Conservation (phyloP, 2,329 filamentous ascomycete species). For the Lasiodiplodia gonubiensis region DNA sequence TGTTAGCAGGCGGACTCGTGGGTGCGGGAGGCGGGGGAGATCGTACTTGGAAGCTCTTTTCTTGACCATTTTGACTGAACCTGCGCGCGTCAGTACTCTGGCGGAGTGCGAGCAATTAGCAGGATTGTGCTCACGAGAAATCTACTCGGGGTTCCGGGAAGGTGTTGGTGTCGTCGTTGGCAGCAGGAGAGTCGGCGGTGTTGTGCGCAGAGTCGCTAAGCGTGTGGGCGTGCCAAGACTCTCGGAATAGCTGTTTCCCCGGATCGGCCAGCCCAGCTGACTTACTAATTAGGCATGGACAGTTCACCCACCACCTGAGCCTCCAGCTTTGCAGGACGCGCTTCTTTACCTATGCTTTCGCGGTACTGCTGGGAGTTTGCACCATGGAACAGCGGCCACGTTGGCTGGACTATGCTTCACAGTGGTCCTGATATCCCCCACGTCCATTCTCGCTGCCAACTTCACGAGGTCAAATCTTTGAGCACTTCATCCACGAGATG, state of each 20-base stretch:
- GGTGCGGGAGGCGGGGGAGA: slow-evolving; percentile 32
- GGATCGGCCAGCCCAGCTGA: too few species aligned
- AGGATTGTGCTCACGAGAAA: slow-evolving; percentile 4
- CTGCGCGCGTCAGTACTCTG: slow-evolving; percentile 38
- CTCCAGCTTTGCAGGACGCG: too few species aligned
- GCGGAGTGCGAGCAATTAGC: background rate
- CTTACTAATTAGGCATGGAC: too few species aligned
- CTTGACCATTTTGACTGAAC: slow-evolving; percentile 73
- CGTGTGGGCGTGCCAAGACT: background rate
- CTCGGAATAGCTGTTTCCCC: background rate
- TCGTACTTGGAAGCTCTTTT: slow-evolving; percentile 76
- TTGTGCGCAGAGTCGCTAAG: background rate
- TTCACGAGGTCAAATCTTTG: too few species aligned
- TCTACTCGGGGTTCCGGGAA: slow-evolving; percentile 6
- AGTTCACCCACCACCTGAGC: too few species aligned
- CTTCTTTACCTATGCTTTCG: too few species aligned
- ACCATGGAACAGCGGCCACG: too few species aligned
- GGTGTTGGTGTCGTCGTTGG: slow-evolving; percentile 18
- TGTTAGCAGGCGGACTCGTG: slow-evolving; percentile 40
- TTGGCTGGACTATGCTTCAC: too few species aligned
- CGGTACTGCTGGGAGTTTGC: too few species aligned
- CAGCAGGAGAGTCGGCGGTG: background rate
- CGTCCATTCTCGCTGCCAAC: too few species aligned
- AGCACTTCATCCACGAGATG: too few species aligned
- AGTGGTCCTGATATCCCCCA: too few species aligned